These are phyloP conservation scores for Lipomyces oligophaga DNA, from an alignment of 805 yeast genomes.

Conservation along the genomic window DNA sequence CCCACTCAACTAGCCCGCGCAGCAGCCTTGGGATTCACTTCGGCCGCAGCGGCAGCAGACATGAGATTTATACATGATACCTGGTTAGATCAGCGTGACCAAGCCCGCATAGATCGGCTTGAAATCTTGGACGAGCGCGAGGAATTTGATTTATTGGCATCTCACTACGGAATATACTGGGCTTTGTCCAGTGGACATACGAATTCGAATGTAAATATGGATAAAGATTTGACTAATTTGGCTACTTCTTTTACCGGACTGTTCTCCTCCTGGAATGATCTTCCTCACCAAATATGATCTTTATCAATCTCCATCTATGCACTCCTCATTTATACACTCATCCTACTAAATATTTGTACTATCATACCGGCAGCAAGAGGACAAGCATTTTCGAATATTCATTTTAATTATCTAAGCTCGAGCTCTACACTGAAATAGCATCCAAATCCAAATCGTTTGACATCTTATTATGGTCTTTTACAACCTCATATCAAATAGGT, in stretches of 20 bases:
- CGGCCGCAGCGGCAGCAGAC: constrained; percentile 39
- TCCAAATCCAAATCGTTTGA: too few species aligned
- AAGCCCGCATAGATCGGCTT: constrained; percentile 46
- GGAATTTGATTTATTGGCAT: constrained; percentile 58
- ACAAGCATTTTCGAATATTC: too few species aligned
- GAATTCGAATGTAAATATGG: background rate
- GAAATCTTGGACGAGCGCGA: constrained; percentile 75
- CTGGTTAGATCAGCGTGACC: constrained; percentile 48
- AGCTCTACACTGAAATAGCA: too few species aligned
- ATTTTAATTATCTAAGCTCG: too few species aligned
- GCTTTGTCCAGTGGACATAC: constrained; percentile 25
- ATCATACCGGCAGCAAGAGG: too few species aligned
- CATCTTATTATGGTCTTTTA: too few species aligned
- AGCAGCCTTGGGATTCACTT: constrained; percentile 31
- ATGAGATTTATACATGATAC: constrained; percentile 41
- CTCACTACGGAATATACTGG: constrained; percentile 55
- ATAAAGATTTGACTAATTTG: background rate
- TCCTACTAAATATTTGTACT: too few species aligned
- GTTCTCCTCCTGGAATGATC: background rate
- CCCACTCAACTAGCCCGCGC: constrained; percentile 43
- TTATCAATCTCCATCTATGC: background rate
- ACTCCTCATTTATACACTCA: background rate
- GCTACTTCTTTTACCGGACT: too few species aligned
- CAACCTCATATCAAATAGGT: too few species aligned
- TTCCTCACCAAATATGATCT: background rate